Base-by-base conservation (phyloP, 768 basidiomycete genomes). In the Coprinellus aureogranulatus region DNA sequence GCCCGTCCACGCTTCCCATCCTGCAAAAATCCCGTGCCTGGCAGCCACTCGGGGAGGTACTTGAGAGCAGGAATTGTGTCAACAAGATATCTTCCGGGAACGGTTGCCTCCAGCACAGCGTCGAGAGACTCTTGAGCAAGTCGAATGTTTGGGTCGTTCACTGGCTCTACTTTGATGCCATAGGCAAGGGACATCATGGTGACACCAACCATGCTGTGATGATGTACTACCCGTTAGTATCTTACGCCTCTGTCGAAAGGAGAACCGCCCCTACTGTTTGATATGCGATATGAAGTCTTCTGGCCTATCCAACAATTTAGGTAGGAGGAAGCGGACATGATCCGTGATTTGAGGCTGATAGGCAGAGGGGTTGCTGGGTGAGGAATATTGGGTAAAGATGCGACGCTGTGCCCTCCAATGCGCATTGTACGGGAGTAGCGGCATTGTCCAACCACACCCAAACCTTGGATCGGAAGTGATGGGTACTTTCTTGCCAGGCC, bases 11-110 rank as follows among this genome's bases (percentile, higher is more conserved):
- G 27, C 28, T 11, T 62, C 0, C 83, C 85, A 53, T 82, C 79
- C 34, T 72, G 72, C 64, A 81, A 74, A 76, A 87, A 88, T 0
- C 76, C 76, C 0, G 83, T 79, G 16, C 85, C 87, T 2, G 87
- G 87, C 34, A 82, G 64, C 81, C 82, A 88, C 44, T 65, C 62
- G 0, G 87, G 87, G 1, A 87, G 64, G 59, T 81, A 68, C 62
- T 73, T 73, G 20, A 78, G 67, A 6, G 66, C 39, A 0, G 77
- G 76, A 1, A 80, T 45, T 9, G 67, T 49, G 50, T 83, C 81
- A 6, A 85, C 80, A 3, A 81, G 66, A 57, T 75, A 81, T 34
- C 70, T 60, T 16, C 79, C 81, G 1, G 76, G 76, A 20, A 73
- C 62, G 0, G 70, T 65, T 1, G 77, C 77, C 28, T 66, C 60